Conservation (phyloP, 2,329 filamentous ascomycete genomes). For the Furcasterigmium sp. region DNA sequence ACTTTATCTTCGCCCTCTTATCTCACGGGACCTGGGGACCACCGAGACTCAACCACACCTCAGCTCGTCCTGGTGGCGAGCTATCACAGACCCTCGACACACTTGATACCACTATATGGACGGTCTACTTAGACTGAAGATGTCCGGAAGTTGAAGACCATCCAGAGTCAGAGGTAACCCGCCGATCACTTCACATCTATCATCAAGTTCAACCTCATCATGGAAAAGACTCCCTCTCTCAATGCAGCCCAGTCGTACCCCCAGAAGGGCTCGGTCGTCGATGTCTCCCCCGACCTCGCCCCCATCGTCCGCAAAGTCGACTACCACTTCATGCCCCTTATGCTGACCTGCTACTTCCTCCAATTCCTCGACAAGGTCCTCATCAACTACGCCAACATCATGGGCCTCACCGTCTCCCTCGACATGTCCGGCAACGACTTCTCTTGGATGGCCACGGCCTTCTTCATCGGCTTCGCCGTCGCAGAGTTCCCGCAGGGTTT, state of each 20-base stretch:
- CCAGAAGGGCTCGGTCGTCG: not conserved
- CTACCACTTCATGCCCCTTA: not conserved
- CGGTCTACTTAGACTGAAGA: not conserved
- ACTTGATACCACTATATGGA: not conserved
- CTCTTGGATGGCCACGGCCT: conserved; percentile 22
- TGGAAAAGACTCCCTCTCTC: not conserved
- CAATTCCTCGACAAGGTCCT: conserved; percentile 8
- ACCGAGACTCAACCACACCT: no score
- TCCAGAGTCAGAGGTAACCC: not conserved
- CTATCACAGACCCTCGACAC: not conserved
- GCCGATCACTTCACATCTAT: not conserved
- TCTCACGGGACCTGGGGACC: no score
- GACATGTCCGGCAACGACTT: conserved; percentile 24
- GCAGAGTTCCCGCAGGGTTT: conserved; percentile 17
- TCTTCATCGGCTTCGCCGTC: conserved; percentile 22
- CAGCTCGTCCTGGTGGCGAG: no score
- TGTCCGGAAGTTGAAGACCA: no score
- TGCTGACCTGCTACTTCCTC: conserved; percentile 2
- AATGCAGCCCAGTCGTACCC: not conserved
- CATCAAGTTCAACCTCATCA: not conserved
- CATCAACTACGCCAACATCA: conserved; percentile 7
- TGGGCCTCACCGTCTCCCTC: conserved; percentile 19
- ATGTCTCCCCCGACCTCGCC: not conserved
- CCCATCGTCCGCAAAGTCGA: not conserved
- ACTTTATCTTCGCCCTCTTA: no score